A percentile compares a stretch with the other conserved stretches of the same genome.
phyloP scores from a whole-genome alignment of 208 protist species.

The Blechomonas ayalai region DNA sequence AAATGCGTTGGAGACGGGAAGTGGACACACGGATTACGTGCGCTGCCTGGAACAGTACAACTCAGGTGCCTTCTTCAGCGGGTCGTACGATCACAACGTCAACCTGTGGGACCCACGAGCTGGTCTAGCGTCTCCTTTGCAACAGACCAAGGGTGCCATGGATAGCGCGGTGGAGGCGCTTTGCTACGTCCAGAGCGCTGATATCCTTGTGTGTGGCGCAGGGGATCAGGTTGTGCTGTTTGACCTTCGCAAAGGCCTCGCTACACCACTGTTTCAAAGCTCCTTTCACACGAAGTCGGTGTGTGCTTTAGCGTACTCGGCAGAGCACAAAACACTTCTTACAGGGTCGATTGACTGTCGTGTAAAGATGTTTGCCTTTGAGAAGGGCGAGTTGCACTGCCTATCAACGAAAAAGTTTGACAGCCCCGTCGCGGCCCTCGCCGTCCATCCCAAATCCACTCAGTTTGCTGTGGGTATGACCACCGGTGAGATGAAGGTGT shows the following conservation, averaged over 20 bases:
- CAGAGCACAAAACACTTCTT: constrained; percentile 49
- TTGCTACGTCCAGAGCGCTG: constrained; percentile 21
- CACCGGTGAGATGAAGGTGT: constrained; percentile 56
- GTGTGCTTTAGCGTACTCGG: constrained; percentile 50
- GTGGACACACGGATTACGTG: constrained; percentile 81
- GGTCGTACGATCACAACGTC: constrained; percentile 80
- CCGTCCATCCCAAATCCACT: constrained; percentile 51
- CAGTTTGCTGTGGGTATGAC: constrained; percentile 68
- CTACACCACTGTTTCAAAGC: constrained; percentile 25
- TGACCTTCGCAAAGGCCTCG: constrained; percentile 62
- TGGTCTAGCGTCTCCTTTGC: constrained; percentile 38
- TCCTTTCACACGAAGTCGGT: constrained; percentile 82
- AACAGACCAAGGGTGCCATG: constrained; percentile 11
- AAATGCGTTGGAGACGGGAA: constrained; percentile 33
- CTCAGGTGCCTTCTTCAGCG: constrained; percentile 62
- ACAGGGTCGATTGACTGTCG: constrained; percentile 66
- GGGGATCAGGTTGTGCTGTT: constrained; percentile 62
- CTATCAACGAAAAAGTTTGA: constrained; percentile 60
- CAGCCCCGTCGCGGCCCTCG: constrained; percentile 45
- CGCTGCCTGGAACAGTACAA: constrained; percentile 54
- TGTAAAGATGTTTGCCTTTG: constrained; percentile 74
- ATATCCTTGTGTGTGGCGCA: constrained; percentile 32
- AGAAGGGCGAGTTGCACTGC: constrained; percentile 30
- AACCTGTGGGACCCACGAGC: constrained; percentile 76
- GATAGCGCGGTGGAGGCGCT: constrained; percentile 48